phyloP scores from a whole-genome alignment of 352 stramenopile genomes.

The Pythium brachiatum region DNA sequence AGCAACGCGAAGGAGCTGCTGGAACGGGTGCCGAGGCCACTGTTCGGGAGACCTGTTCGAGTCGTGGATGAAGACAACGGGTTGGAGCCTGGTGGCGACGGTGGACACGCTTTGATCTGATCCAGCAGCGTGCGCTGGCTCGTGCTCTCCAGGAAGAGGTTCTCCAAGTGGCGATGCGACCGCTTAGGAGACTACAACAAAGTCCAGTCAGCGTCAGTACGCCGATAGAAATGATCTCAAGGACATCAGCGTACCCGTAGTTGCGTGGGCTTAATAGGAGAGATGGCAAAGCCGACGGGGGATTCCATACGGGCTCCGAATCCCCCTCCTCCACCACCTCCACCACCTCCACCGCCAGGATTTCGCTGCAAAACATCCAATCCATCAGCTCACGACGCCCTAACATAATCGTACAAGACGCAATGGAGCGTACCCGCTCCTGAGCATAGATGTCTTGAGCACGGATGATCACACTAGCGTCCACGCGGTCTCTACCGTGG shows the following conservation, averaged over 20 bases:
- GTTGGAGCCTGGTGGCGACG: background rate
- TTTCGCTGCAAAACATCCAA: background rate
- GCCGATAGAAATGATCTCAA: background rate
- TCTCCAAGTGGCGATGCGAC: slow-evolving; percentile 34
- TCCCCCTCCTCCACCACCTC: background rate
- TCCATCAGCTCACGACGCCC: background rate
- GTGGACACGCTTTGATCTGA: slow-evolving; percentile 47
- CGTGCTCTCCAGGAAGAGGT: slow-evolving; percentile 44
- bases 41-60: background rate
- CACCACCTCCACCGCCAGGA: background rate
- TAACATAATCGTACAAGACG: background rate
- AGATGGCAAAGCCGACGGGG: slow-evolving; percentile 32
- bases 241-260: slow-evolving; percentile 12
- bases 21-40: background rate
- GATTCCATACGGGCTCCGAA: slow-evolving; percentile 11
- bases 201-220: background rate
- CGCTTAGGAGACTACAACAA: slow-evolving; percentile 20
- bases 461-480: slow-evolving; percentile 26
- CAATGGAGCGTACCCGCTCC: slow-evolving; percentile 31
- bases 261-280: slow-evolving; percentile 42
- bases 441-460: slow-evolving; percentile 41
- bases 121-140: slow-evolving; percentile 48
- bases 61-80: background rate
- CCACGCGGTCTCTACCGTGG: slow-evolving; percentile 16
- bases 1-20: slow-evolving; percentile 11